Evolutionary conservation across 164 flowering plant genomes (phyloP).

Genomic region (Vitis rupestris): DNA sequence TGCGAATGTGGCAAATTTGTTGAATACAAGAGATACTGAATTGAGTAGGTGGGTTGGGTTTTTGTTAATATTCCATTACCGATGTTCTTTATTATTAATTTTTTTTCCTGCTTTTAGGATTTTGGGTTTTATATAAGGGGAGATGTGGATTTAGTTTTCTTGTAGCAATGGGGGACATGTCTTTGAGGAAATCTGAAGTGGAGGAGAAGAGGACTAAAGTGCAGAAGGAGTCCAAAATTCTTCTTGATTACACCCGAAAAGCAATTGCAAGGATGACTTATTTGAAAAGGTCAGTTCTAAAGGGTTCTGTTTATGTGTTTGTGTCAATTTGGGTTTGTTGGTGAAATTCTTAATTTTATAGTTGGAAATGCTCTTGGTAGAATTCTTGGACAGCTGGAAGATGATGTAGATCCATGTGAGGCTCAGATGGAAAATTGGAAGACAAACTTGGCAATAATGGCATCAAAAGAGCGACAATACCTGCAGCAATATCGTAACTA

Average conservation of each 20-base stretch:
- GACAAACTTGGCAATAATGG: constrained; percentile 77
- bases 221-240: constrained; percentile 80
- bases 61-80: not conserved
- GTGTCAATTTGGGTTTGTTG: not conserved
- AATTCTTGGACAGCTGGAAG: constrained; percentile 83
- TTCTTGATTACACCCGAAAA: constrained; percentile 88
- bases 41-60: constrained; percentile 68
- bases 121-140: not conserved
- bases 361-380: constrained; percentile 30
- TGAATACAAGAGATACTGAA: constrained; percentile 93
- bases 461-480: constrained; percentile 88
- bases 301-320: not conserved
- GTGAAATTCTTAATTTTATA: not conserved
- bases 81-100: too few species aligned
- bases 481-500: constrained; percentile 72
- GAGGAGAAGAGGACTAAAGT: constrained; percentile 92
- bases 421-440: constrained; percentile 81
- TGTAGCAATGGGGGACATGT: constrained; percentile 90
- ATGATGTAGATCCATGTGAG: constrained; percentile 78
- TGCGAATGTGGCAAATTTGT: constrained; percentile 86
- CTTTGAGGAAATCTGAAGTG: constrained; percentile 78
- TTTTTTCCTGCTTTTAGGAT: not conserved
- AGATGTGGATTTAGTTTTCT: constrained; percentile 56
- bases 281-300: constrained; percentile 66
- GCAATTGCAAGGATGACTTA: constrained; percentile 83